These are phyloP conservation scores for Cladosporium sphaerospermum DNA, from an alignment of 2,329 filamentous ascomycete genomes.

Conservation along the genomic window DNA sequence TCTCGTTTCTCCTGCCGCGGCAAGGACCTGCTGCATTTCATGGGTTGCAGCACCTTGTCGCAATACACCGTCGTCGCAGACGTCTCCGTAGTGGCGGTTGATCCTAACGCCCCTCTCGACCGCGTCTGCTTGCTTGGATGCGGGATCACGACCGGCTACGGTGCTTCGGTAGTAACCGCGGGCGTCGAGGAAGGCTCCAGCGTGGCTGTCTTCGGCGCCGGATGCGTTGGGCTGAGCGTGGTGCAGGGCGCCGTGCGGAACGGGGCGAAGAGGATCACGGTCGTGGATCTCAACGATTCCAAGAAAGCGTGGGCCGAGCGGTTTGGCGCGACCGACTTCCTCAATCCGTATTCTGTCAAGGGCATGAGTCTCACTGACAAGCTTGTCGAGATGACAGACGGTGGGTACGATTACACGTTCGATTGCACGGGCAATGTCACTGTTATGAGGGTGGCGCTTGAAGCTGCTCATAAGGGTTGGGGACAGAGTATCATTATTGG, in stretches of 20 bases:
- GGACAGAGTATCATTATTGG: slow-evolving; percentile 93
- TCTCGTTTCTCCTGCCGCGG: slow-evolving; percentile 86
- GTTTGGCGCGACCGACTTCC: slow-evolving; percentile 93
- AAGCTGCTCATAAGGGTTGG: slow-evolving; percentile 97
- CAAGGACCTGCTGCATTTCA: slow-evolving; percentile 89
- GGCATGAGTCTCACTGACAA: slow-evolving; percentile 78
- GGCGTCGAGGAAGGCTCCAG: slow-evolving; percentile 81
- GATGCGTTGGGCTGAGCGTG: slow-evolving; percentile 86
- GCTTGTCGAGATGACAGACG: slow-evolving; percentile 91
- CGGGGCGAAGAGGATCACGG: slow-evolving; percentile 68
- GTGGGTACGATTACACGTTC: slow-evolving; percentile 94
- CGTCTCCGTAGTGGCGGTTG: slow-evolving; percentile 90
- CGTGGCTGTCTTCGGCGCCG: slow-evolving; percentile 83
- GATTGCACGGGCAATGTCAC: slow-evolving; percentile 93
- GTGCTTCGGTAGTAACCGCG: slow-evolving; percentile 83
- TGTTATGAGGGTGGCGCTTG: slow-evolving; percentile 86
- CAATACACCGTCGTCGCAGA: slow-evolving; percentile 96
- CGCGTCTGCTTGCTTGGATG: slow-evolving; percentile 88
- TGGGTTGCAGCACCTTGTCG: slow-evolving; percentile 95
- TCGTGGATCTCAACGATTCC: slow-evolving; percentile 68
- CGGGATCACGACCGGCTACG: slow-evolving; percentile 94
- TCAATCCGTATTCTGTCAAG: slow-evolving; percentile 62
- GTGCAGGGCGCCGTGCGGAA: slow-evolving; percentile 84
- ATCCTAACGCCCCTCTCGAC: slow-evolving; percentile 82
- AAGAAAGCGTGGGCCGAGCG: slow-evolving; percentile 88